A percentile compares a stretch with the other conserved stretches of the same genome.
phyloP scores from a whole-genome alignment of 306 rosid species.

The Ormosia emarginata region DNA sequence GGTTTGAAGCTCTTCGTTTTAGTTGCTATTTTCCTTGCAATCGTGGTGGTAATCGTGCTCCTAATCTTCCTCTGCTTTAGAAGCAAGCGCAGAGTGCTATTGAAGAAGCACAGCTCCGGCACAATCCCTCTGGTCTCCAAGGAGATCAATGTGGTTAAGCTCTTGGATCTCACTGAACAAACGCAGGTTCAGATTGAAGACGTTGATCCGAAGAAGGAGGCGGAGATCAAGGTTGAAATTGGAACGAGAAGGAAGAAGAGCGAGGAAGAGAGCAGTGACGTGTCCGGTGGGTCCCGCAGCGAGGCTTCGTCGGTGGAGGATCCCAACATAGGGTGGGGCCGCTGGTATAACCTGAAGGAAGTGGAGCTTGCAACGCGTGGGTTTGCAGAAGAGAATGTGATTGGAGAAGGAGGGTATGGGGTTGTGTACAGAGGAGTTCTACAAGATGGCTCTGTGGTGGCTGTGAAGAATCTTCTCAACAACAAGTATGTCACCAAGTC shows the following conservation, averaged over 20 bases:
- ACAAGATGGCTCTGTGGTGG: constrained; percentile 74
- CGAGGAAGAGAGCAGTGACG: constrained; percentile 43
- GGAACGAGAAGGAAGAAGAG: constrained; percentile 14
- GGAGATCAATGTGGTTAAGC: constrained; percentile 69
- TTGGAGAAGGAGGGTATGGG: constrained; percentile 98
- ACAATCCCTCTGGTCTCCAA: constrained; percentile 70
- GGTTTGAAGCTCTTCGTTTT: constrained; percentile 53
- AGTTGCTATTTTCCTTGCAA: constrained; percentile 36
- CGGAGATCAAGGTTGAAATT: constrained; percentile 22
- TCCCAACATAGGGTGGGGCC: constrained; percentile 85
- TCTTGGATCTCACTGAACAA: constrained; percentile 33
- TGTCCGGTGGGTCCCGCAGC: constrained; percentile 41
- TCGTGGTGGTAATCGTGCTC: constrained; percentile 33
- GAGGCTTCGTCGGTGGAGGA: constrained; percentile 45
- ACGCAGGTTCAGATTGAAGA: constrained; percentile 28
- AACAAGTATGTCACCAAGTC: constrained; percentile 61
- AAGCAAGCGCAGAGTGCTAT: constrained; percentile 32
- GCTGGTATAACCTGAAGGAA: constrained; percentile 82
- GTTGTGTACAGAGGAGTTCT: constrained; percentile 73
- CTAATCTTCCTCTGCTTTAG: constrained; percentile 52
- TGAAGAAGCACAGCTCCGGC: constrained; percentile 79
- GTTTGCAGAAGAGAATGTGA: constrained; percentile 63
- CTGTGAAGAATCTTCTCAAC: constrained; percentile 92
- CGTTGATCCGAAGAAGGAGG: constrained; percentile 32
- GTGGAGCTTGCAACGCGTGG: constrained; percentile 74